phyloP scores from a whole-genome alignment of 495 filamentous ascomycete genomes.

The Baudoinia panamericana region DNA sequence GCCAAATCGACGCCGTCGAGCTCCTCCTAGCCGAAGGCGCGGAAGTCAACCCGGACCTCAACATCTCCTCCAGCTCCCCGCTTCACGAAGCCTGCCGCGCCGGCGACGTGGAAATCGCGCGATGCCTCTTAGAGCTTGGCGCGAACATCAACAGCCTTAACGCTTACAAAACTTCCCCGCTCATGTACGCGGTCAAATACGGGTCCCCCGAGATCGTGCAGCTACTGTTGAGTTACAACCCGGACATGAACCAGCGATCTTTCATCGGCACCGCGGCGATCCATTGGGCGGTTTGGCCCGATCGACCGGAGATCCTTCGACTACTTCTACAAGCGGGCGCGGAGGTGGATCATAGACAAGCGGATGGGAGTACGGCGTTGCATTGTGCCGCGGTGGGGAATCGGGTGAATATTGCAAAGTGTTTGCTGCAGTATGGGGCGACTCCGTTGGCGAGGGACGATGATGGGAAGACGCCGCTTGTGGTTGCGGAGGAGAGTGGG shows the following conservation, averaged over 20 bases:
- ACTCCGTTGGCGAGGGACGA: conserved; percentile 9
- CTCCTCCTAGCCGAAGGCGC: conserved; percentile 17
- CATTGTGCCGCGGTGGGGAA: conserved; percentile 11
- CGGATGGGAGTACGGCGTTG: conserved; percentile 15
- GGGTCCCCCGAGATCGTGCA: conserved; percentile 5
- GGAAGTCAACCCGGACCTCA: conserved; percentile 12
- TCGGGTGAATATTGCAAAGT: conserved; percentile 2
- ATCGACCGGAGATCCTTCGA: conserved; percentile 7
- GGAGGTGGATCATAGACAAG: conserved; percentile 3
- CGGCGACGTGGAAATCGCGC: conserved; percentile 9
- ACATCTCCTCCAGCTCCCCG: conserved; percentile 12
- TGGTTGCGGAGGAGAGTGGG: conserved; percentile 10
- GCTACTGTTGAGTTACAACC: conserved; percentile 8
- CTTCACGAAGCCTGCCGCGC: conserved; percentile 15
- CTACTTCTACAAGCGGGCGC: conserved; percentile 15
- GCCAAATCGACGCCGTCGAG: conserved; percentile 14
- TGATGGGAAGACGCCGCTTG: conserved; percentile 11
- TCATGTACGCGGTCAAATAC: conserved; percentile 20
- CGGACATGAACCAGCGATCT: conserved; percentile 5
- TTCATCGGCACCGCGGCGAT: conserved; percentile 15
- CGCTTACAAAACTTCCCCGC: conserved; percentile 13
- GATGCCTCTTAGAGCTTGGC: conserved; percentile 13
- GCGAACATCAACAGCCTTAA: conserved; percentile 16
- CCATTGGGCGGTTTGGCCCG: conserved; percentile 15
- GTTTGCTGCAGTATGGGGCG: conserved; percentile 11